These are phyloP conservation scores for Ceratocystis lukuohia DNA, from an alignment of 2,329 filamentous ascomycete genomes.

Conservation along the genomic window DNA sequence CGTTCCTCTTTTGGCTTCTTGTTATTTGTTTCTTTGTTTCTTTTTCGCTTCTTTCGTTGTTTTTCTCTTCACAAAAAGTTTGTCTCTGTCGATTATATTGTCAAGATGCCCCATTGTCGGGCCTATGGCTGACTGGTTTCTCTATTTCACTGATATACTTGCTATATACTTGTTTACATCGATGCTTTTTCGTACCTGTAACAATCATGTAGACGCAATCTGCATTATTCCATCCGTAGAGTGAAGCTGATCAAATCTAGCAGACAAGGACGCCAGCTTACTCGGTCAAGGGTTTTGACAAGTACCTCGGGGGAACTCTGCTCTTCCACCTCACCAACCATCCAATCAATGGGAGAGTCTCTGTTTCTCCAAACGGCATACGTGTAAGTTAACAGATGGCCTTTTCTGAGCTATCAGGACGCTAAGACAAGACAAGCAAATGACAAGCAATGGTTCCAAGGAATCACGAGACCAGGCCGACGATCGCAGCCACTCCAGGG, in stretches of 20 bases:
- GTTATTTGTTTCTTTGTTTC: background rate
- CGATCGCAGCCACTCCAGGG: background rate
- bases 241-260: background rate
- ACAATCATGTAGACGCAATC: background rate
- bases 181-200: background rate
- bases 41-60: background rate
- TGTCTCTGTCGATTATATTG: background rate
- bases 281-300: background rate
- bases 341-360: background rate
- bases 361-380: background rate
- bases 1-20: background rate
- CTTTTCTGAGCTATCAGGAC: background rate
- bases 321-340: background rate
- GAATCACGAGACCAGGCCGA: background rate
- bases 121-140: background rate
- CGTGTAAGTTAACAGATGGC: background rate
- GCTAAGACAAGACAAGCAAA: background rate
- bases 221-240: too few relatives aligned
- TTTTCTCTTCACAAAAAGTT: background rate
- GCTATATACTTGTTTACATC: background rate
- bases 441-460: too few relatives aligned
- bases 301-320: background rate
- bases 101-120: background rate
- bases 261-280: background rate
- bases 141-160: background rate